A percentile compares a stretch with the other conserved stretches of the same genome.
Conservation (phyloP, 495 filamentous ascomycete species). For the Immersiella caudata region DNA sequence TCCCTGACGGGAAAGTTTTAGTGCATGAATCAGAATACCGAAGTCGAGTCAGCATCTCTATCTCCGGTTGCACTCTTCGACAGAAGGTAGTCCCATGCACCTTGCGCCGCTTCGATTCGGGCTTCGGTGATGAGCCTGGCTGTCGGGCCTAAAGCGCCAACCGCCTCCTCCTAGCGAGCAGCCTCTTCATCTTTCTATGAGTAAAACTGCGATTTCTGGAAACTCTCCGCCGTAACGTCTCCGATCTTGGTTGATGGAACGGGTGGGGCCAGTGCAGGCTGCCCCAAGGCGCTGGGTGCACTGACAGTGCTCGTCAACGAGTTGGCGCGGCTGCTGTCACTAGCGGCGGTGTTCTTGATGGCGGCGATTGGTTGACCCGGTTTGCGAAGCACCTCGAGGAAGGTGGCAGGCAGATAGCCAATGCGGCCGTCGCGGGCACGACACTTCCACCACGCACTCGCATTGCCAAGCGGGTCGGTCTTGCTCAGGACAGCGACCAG, state of each 20-base stretch:
- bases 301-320: conserved; percentile 48
- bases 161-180: neutral
- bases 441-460: conserved; percentile 96
- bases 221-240: conserved; percentile 79
- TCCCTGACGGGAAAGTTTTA: too few species aligned
- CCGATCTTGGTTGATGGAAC: conserved; percentile 62
- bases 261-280: conserved; percentile 48
- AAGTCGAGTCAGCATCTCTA: too few species aligned
- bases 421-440: conserved; percentile 87
- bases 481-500: conserved; percentile 93
- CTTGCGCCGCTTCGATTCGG: too few species aligned
- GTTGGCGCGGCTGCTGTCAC: conserved; percentile 53
- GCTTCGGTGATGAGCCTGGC: too few species aligned
- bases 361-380: conserved; percentile 47
- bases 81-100: too few species aligned
- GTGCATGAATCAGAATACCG: too few species aligned
- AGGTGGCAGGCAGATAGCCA: conserved; percentile 87
- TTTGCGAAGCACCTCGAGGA: conserved; percentile 80
- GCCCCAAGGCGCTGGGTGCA: conserved; percentile 42
- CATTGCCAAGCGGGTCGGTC: conserved; percentile 87
- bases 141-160: too few species aligned
- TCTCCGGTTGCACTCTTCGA: too few species aligned
- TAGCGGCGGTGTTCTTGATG: conserved; percentile 60
- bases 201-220: conserved; percentile 88
- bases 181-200: conserved; percentile 45